These are phyloP conservation scores for Fusarium foetens DNA, from an alignment of 2,329 filamentous ascomycete genomes.

Conservation along the genomic window DNA sequence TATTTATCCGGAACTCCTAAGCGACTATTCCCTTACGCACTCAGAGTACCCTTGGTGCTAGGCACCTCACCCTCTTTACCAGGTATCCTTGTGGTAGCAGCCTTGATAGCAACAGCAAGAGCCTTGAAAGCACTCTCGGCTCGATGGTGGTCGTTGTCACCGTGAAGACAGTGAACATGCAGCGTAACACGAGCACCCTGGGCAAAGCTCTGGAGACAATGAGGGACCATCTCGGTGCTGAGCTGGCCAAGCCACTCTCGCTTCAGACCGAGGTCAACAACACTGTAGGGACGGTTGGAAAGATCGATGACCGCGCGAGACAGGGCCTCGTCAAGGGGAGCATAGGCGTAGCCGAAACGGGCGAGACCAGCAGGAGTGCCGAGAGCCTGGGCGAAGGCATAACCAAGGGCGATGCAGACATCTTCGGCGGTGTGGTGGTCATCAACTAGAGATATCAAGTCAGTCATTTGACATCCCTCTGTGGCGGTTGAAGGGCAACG, in stretches of 20 bases:
- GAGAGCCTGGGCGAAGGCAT: slow-evolving; percentile 84
- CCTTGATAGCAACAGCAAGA: slow-evolving; percentile 83
- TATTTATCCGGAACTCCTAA: slow-evolving; percentile 40
- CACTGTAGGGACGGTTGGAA: slow-evolving; percentile 87
- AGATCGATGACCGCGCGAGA: slow-evolving; percentile 94
- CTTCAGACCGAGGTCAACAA: slow-evolving; percentile 84
- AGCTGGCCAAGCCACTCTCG: slow-evolving; percentile 95
- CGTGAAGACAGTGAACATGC: slow-evolving; percentile 91
- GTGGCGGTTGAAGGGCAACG: slow-evolving; percentile 48
- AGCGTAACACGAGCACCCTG: slow-evolving; percentile 90
- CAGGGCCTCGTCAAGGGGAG: slow-evolving; percentile 93
- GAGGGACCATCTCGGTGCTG: slow-evolving; percentile 95
- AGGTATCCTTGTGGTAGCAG: slow-evolving; percentile 77
- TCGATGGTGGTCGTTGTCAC: slow-evolving; percentile 94
- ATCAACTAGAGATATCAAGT: slow-evolving; percentile 71
- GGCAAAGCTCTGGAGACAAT: slow-evolving; percentile 94
- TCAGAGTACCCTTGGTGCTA: slow-evolving; percentile 94
- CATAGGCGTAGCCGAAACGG: slow-evolving; percentile 91
- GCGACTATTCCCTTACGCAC: slow-evolving; percentile 54
- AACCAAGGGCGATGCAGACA: slow-evolving; percentile 88
- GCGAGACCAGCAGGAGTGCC: slow-evolving; percentile 82
- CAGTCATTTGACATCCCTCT: slow-evolving; percentile 9
- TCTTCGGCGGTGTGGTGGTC: slow-evolving; percentile 99
- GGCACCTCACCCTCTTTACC: slow-evolving; percentile 92
- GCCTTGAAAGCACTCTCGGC: slow-evolving; percentile 99